Percentiles rank a stretch among this genome's conserved stretches.
phyloP scores from a whole-genome alignment of 768 basidiomycete species.

The Boletus reticuloceps region DNA sequence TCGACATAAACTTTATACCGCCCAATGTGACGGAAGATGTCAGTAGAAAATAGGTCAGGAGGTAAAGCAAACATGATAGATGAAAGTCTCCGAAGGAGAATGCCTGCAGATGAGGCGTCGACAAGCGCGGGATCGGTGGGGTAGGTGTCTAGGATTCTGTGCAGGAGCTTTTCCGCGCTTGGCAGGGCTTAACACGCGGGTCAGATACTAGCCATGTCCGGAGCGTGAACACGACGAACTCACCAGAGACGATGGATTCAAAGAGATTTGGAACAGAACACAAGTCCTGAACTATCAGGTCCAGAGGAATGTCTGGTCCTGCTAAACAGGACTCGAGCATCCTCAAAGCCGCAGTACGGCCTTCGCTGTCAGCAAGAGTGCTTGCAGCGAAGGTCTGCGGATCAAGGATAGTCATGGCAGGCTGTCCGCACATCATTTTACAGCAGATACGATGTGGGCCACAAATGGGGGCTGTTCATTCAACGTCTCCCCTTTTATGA shows the following conservation, averaged over 20 bases:
- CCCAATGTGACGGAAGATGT: slow-evolving; percentile 11
- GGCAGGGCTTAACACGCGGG: slow-evolving; percentile 9
- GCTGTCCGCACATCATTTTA: neutral
- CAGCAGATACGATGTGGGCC: neutral
- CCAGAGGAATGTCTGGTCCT: slow-evolving; percentile 17
- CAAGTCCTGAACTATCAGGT: slow-evolving; percentile 27
- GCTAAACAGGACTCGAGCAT: slow-evolving; percentile 26
- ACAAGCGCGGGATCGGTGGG: slow-evolving; percentile 26
- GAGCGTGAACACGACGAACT: neutral
- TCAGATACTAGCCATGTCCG: neutral
- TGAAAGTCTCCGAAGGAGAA: slow-evolving; percentile 27
- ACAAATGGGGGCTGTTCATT: too few relatives aligned
- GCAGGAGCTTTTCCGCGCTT: slow-evolving; percentile 10
- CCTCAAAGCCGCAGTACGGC: slow-evolving; percentile 12
- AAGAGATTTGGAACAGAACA: slow-evolving; percentile 27
- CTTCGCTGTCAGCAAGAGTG: slow-evolving; percentile 18
- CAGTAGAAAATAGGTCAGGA: slow-evolving; percentile 10
- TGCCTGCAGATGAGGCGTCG: slow-evolving; percentile 15
- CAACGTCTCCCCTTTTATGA: neutral
- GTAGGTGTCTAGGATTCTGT: slow-evolving; percentile 33
- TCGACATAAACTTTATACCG: slow-evolving; percentile 23
- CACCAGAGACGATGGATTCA: slow-evolving; percentile 30
- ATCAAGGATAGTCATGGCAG: slow-evolving; percentile 10
- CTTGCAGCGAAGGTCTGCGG: slow-evolving; percentile 17
- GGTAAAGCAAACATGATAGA: slow-evolving; percentile 24